Evolutionary conservation across 768 basidiomycete species (phyloP), one percentile per base, ranked within the genome.

Genomic region (Myochromella boudieri): DNA sequence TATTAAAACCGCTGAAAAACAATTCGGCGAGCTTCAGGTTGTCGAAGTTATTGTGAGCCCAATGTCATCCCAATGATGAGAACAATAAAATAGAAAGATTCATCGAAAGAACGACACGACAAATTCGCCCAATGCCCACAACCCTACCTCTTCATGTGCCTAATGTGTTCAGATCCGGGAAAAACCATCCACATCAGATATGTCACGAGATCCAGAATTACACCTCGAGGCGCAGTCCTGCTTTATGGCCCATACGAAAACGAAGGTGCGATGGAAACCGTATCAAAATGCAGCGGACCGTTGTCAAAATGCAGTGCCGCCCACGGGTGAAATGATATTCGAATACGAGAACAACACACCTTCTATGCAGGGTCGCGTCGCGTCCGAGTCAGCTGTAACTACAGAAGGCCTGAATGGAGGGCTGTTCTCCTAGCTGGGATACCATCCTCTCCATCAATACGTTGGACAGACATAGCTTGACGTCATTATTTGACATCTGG

Each of bases 71-170:
- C 14, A 34, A 8, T n/a, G n/a, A 31, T 8, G n/a, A 25, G 38
- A 26, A 40, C 33, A 48, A 48, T 31, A 27, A 8, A 41, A 24
- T 8, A 41, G 12, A 10, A 11, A 17, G n/a, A 42, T 25, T 3
- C 27, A 31, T 31, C 15, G 33, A 17, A 36, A 45, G 18, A 36
- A 34, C 21, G n/a, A 28, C 2, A 33, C 29, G 37, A 29, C 37
- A 40, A 37, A 44, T 44, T 31, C 28, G 12, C 38, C 17, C 20
- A 40, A 42, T 43, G 46, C 51, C 51, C 51, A 52, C 24, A 47
- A 52, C 45, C 51, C 51, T 46, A 44, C 37, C 17, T 15, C 41
- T 38, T 47, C 42, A 38, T 44, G 39, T 37, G 31, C 44, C 39
- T 38, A 17, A 22, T 5, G 25, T 3, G 36, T 4, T 12, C 17